phyloP scores from a whole-genome alignment of 148 eudicot species.

The Camellia japonica region DNA sequence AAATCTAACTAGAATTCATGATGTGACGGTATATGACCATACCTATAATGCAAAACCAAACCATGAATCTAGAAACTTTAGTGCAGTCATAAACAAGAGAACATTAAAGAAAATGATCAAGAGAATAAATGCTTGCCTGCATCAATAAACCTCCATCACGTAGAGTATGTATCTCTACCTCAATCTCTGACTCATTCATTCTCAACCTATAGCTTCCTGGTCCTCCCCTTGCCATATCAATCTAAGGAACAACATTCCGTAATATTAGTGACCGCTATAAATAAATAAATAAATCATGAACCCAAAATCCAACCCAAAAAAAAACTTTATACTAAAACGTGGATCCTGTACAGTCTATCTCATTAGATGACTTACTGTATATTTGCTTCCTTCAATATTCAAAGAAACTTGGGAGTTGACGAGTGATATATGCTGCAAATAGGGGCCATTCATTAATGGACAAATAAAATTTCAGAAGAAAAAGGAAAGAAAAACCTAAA shows the following conservation, averaged over 20 bases:
- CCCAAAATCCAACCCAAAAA: background rate
- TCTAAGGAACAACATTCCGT: slow-evolving; percentile 34
- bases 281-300: background rate
- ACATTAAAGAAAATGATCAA: background rate
- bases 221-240: slow-evolving; percentile 90
- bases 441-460: background rate
- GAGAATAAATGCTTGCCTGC: slow-evolving; percentile 41
- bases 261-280: slow-evolving; percentile 10
- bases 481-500: background rate
- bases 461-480: slow-evolving; percentile 2
- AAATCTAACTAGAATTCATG: background rate
- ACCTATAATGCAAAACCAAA: background rate
- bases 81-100: background rate
- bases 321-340: background rate
- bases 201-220: slow-evolving; percentile 90
- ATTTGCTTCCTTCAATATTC: slow-evolving; percentile 98
- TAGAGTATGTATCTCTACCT: slow-evolving; percentile 96
- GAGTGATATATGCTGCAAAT: slow-evolving; percentile 97
- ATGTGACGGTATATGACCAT: background rate
- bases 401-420: slow-evolving; percentile 88
- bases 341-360: background rate
- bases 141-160: slow-evolving; percentile 97
- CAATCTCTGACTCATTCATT: slow-evolving; percentile 85
- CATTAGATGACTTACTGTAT: slow-evolving; percentile 59
- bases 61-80: background rate